Conservation (phyloP, 345 rosid genomes). For the Citrus maxima region DNA sequence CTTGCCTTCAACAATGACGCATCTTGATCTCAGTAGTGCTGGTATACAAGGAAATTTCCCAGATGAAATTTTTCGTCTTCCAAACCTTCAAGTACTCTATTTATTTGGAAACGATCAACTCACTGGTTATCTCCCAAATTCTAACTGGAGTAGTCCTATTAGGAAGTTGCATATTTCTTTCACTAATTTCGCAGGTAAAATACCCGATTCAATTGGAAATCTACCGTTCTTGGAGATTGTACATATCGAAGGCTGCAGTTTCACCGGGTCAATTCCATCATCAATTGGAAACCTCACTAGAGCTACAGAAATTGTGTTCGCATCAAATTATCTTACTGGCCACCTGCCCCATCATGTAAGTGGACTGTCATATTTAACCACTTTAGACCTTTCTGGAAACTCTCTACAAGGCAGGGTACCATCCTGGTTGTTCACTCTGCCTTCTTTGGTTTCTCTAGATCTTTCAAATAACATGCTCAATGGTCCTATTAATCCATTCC, state of each 20-base stretch:
- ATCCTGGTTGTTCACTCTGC: slow-evolving; percentile 4
- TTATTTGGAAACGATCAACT: fast-evolving
- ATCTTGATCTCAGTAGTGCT: background rate
- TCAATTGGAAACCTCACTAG: background rate
- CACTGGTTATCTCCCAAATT: background rate
- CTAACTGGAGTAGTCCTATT: background rate
- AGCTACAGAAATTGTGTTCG: background rate
- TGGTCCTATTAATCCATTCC: background rate
- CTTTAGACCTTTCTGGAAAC: background rate
- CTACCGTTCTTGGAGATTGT: background rate
- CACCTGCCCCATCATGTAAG: background rate
- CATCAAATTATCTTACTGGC: background rate
- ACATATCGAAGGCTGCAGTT: background rate
- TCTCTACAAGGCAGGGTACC: background rate
- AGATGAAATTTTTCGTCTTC: background rate
- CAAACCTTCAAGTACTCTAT: background rate
- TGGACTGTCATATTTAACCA: background rate
- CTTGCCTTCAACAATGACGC: slow-evolving; percentile 4
- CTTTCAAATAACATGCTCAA: background rate
- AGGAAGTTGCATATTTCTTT: background rate
- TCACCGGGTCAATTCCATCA: background rate
- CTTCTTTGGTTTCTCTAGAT: background rate
- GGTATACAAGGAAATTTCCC: slow-evolving; percentile 9
- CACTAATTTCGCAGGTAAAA: background rate
- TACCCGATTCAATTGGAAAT: background rate